These are phyloP conservation scores for Collybia sordida DNA, from an alignment of 768 basidiomycete species.

Conservation along the genomic window DNA sequence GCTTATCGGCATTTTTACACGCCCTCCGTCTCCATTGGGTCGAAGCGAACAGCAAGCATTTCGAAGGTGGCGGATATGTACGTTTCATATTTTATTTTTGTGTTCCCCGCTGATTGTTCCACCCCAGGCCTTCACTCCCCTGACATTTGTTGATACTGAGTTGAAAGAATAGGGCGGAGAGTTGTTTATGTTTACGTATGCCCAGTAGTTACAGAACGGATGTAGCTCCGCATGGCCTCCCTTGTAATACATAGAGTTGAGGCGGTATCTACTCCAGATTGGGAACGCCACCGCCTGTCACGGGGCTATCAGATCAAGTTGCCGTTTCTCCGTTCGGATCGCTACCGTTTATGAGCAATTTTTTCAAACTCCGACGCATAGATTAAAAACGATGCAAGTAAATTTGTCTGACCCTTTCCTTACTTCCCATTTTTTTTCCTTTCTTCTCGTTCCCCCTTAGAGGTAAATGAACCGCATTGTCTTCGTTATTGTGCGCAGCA, in stretches of 20 bases:
- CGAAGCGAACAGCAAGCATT: slow-evolving; percentile 96
- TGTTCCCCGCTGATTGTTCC: slow-evolving; percentile 17
- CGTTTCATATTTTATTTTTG: slow-evolving; percentile 33
- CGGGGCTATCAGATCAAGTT: slow-evolving; percentile 13
- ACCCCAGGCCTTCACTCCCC: slow-evolving; percentile 46
- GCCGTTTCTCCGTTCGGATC: slow-evolving; percentile 12
- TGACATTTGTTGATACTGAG: slow-evolving; percentile 45
- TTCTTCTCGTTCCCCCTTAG: slow-evolving; percentile 36
- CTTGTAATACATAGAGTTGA: background rate
- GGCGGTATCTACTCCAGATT: slow-evolving; percentile 11
- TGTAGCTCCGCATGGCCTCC: background rate
- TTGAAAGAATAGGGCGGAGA: slow-evolving; percentile 30
- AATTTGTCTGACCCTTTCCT: slow-evolving; percentile 21
- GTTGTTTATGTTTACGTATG: background rate
- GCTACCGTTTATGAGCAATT: slow-evolving; percentile 21
- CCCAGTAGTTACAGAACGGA: background rate
- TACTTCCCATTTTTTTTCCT: slow-evolving; percentile 33
- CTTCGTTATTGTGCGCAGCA: slow-evolving; percentile 5
- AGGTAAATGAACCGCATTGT: slow-evolving; percentile 26
- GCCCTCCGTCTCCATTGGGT: slow-evolving; percentile 98
- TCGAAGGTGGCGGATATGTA: slow-evolving; percentile 87
- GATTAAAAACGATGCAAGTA: slow-evolving; percentile 29
- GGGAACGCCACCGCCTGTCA: slow-evolving; percentile 15
- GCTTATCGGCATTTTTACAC: slow-evolving; percentile 93
- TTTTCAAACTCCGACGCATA: slow-evolving; percentile 40